Evolutionary conservation across 805 yeast genomes (phyloP).

Genomic region (Nakazawaea populi): DNA sequence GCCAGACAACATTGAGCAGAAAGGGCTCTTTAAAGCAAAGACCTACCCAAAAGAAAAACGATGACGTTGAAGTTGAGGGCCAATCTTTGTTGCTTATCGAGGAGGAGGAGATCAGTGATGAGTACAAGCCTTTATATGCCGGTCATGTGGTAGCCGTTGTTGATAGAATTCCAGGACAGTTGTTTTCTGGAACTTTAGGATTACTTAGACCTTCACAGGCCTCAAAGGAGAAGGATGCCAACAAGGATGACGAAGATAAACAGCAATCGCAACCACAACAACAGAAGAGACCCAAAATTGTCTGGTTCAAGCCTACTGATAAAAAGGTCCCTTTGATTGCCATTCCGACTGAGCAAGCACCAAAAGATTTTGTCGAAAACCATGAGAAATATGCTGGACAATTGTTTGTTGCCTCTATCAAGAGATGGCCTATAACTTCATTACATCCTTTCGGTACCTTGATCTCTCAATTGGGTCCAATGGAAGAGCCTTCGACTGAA

Average conservation of each 20-base stretch:
- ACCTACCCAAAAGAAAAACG: constrained; percentile 95
- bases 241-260: constrained; percentile 23
- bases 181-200: constrained; percentile 92
- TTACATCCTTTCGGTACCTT: constrained; percentile 96
- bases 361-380: constrained; percentile 89
- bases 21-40: constrained; percentile 90
- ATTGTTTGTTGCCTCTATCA: constrained; percentile 89
- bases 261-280: constrained; percentile 19
- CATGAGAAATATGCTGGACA: constrained; percentile 78
- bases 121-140: constrained; percentile 88
- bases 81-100: constrained; percentile 87
- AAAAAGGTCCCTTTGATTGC: constrained; percentile 97
- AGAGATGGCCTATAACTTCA: constrained; percentile 99
- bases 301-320: constrained; percentile 98
- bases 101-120: constrained; percentile 93
- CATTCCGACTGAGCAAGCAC: constrained; percentile 97
- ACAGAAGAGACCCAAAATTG: constrained; percentile 79
- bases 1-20: constrained; percentile 49
- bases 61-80: constrained; percentile 98
- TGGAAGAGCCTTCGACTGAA: constrained; percentile 73
- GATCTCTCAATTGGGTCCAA: constrained; percentile 77
- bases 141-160: constrained; percentile 98
- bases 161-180: constrained; percentile 95
- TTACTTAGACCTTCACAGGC: constrained; percentile 93
- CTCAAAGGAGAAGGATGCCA: constrained; percentile 63